Evolutionary conservation across 352 stramenopile species (phyloP).

Genomic region (Globisporangium yorkense): DNA sequence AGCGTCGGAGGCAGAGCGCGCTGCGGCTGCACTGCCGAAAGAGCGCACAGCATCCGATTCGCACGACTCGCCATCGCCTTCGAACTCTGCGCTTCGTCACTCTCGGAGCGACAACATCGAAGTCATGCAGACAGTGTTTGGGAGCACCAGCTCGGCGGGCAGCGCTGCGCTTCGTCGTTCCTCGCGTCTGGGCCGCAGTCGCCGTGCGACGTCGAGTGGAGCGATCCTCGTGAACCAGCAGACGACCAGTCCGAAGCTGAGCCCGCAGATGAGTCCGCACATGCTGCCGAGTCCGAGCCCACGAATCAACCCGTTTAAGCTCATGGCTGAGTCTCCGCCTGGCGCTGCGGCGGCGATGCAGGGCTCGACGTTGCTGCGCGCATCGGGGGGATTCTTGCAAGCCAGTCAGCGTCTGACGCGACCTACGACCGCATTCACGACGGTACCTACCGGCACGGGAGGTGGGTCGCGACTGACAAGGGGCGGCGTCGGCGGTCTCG

Average conservation of each 20-base stretch:
- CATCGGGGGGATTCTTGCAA: slow-evolving; percentile 1
- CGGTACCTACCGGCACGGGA: background rate
- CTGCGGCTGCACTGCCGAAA: slow-evolving; percentile 6
- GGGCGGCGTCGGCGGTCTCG: slow-evolving; percentile 14
- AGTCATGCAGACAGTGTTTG: slow-evolving; percentile 61
- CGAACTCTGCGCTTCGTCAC: slow-evolving; percentile 28
- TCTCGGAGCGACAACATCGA: slow-evolving; percentile 60
- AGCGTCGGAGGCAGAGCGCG: background rate
- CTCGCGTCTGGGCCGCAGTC: slow-evolving; percentile 43
- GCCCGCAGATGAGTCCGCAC: slow-evolving; percentile 63
- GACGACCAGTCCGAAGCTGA: slow-evolving; percentile 45
- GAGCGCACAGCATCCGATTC: slow-evolving; percentile 32
- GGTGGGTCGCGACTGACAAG: background rate
- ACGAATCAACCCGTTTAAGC: slow-evolving; percentile 73
- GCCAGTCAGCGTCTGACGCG: slow-evolving; percentile 7
- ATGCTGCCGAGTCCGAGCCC: slow-evolving; percentile 49
- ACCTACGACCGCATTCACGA: background rate
- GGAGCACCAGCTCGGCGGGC: slow-evolving; percentile 39
- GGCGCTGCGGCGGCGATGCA: slow-evolving; percentile 9
- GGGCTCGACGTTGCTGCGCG: slow-evolving; percentile 4
- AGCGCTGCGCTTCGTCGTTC: slow-evolving; percentile 41
- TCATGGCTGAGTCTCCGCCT: slow-evolving; percentile 35
- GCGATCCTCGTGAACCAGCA: slow-evolving; percentile 24
- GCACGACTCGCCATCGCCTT: slow-evolving; percentile 16
- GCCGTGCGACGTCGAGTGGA: slow-evolving; percentile 48